A percentile compares a stretch with the other conserved stretches of the same genome.
Conservation (phyloP, 1,139 yeast genomes). For the Pichiaceae sp. region DNA sequence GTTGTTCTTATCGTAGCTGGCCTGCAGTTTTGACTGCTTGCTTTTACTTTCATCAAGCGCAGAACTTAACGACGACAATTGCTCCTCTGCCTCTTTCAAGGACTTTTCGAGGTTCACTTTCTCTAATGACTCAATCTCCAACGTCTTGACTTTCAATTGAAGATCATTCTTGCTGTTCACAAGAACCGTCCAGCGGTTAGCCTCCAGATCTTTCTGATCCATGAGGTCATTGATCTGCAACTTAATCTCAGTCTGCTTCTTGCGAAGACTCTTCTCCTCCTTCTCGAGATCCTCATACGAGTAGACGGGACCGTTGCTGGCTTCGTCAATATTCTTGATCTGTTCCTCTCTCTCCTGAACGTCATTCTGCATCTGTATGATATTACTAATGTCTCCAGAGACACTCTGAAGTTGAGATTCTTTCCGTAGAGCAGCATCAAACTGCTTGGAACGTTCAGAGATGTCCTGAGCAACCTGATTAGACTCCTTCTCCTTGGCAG, state of each 20-base stretch:
- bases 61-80: conserved; percentile 20
- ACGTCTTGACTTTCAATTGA: conserved; percentile 43
- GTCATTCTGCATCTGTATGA: conserved; percentile 4
- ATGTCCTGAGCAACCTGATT: neutral
- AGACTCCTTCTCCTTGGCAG: neutral
- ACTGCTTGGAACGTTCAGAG: too few relatives aligned
- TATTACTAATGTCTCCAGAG: conserved; percentile 2
- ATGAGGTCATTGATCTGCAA: conserved; percentile 33
- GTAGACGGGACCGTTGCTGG: conserved; percentile 6
- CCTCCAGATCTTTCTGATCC: conserved; percentile 41
- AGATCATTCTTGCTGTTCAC: conserved; percentile 52
- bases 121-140: conserved; percentile 44
- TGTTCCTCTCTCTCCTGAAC: conserved; percentile 6
- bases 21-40: conserved; percentile 4
- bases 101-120: conserved; percentile 27
- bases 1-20: conserved; percentile 8
- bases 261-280: conserved; percentile 34
- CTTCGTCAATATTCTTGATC: conserved; percentile 5
- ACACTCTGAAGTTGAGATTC: neutral
- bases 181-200: conserved; percentile 39
- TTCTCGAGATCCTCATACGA: conserved; percentile 44
- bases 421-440: conserved; percentile 3
- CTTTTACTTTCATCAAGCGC: conserved; percentile 6
- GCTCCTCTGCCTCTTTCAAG: conserved; percentile 22
- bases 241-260: conserved; percentile 39